Evolutionary conservation across 1,139 yeast genomes (phyloP), one percentile per base, ranked within the genome.

Genomic region (Candida buenavistaensis): DNA sequence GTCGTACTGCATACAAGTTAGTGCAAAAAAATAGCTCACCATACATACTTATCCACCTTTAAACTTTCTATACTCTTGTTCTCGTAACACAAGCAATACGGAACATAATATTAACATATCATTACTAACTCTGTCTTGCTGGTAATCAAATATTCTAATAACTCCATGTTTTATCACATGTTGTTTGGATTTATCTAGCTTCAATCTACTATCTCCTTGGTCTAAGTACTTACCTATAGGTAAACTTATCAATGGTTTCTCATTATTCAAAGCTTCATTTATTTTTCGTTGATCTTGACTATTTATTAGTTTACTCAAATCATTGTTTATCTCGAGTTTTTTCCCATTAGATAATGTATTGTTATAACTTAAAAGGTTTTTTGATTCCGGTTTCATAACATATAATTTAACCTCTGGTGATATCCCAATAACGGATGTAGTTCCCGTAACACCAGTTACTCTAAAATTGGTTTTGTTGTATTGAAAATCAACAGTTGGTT

Each of bases 51-150:
- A 30, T 28, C 55, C 54, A 3, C 74, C 72, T 44, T 58, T 53
- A 45, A 57, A 64, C 43, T 68, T 68, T 28, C 68, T 46, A 15
- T 50, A 50, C 40, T 68, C 72, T 43, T 64, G 72, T 36, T 66
- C 72, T 28, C 71, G 40, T 35, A 68, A 51, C 4, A 63, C 62
- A 37, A 66, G 46, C 41, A 67, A 40, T 6, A 66, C 48, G 30
- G 63, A 54, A n/a, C 53, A 41, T 21, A 66, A 32, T 16, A 62
- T 54, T 39, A 59, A 40, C 22, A 59, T 54, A 23, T 55, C 57
- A 9, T 51, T 43, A 11, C 40, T 20, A 3, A 29, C 37, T n/a
- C 16, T 25, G 13, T 33, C 41, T 14, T 37, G 33, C 7, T 32
- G 25, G 23, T 42, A 33, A 30, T 62, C 68, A 41, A 61, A 64